Evolutionary conservation across 441 rosid species (phyloP), one percentile per base, ranked within the genome.

Genomic region (Pelargonium myrrhifolium): DNA sequence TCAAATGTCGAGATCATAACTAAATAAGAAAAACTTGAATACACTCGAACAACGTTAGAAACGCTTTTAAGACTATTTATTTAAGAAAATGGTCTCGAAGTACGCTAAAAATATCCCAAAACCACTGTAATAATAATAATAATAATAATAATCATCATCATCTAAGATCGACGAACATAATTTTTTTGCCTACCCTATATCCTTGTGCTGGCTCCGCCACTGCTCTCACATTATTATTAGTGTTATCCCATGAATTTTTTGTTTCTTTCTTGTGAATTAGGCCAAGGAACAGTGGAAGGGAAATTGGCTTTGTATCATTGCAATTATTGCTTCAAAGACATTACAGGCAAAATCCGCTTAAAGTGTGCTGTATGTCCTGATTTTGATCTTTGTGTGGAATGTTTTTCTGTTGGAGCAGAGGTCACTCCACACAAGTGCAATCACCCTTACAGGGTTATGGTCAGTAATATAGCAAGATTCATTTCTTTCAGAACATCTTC

Each of bases 341-440:
- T 93, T 70, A 86, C 92, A 0, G 96, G 97, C 72, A 89, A 83
- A 75, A 85, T 91, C 71, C 87, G 93, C 60, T 89, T 93, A 66
- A 93, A 93, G 68, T 93, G 97, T 82, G 97, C 89, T 35, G 64
- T 78, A 14, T 93, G 97, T 80, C 89, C 97, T 42, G 96, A 91
- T 82, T 93, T 93, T 67, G 97, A 93, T 78, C 88, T 91, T 45
- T 93, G 99, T 73, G 73, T 91, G 12, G 97, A 93, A 82, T 93
- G 99, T 79, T 91, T 89, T 85, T 79, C 93, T 72, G 93, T 88
- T 72, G 97, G 99, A 63, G 95, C 87, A 2, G 97, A 93, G 85
- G 87, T 93, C 74, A 71, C 79, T 67, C 93, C 96, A 67, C 99
- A 93, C 78, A 89, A 87, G 73, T 77, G 86, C 81, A 81, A 80